Conservation (phyloP, 2,329 filamentous ascomycete species). For the Ramichloridium luteum region DNA sequence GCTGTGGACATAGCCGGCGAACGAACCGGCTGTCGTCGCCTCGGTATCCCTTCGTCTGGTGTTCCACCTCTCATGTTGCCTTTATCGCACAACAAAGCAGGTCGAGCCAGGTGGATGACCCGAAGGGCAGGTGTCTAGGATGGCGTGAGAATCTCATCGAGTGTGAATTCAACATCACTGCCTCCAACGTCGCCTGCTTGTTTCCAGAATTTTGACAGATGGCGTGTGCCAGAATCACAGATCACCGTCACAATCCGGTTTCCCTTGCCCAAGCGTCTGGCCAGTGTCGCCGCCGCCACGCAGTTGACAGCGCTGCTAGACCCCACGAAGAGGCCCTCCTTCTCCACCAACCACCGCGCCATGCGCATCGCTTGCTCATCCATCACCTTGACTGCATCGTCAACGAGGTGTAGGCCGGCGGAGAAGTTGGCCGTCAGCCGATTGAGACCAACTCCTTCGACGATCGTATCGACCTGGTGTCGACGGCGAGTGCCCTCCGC, state of each 20-base stretch:
- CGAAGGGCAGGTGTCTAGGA: neutral
- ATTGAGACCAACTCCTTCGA: slow-evolving; percentile 93
- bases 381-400: slow-evolving; percentile 78
- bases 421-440: slow-evolving; percentile 90
- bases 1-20: no score
- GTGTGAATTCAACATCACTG: slow-evolving; percentile 30
- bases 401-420: slow-evolving; percentile 69
- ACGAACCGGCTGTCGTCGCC: no score
- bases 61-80: no score
- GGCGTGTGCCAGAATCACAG: slow-evolving; percentile 63
- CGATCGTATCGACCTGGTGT: slow-evolving; percentile 87
- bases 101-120: no score
- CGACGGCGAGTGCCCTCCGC: slow-evolving; percentile 79
- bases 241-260: slow-evolving; percentile 66
- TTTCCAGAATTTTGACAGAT: slow-evolving; percentile 78
- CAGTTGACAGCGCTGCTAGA: slow-evolving; percentile 97
- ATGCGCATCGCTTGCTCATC: slow-evolving; percentile 83
- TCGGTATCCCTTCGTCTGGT: no score
- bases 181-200: slow-evolving; percentile 53
- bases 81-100: no score
- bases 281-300: slow-evolving; percentile 61
- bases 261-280: slow-evolving; percentile 45
- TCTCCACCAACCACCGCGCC: slow-evolving; percentile 93
- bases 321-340: slow-evolving; percentile 87
- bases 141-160: slow-evolving; percentile 43